Evolutionary conservation across 345 rosid species (phyloP).

Genomic region (Lepidium didymum): DNA sequence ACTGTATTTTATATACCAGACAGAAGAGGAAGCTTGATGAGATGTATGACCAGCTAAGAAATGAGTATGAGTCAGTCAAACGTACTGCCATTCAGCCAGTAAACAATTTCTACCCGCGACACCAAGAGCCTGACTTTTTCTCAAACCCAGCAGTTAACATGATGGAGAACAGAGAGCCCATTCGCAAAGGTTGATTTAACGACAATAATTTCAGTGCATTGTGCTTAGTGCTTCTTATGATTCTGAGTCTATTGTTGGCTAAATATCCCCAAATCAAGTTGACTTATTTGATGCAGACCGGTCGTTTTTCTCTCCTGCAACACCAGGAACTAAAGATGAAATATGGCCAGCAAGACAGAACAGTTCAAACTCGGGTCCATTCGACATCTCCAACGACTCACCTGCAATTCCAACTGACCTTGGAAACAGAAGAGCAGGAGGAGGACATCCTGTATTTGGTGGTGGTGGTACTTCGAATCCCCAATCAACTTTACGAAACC

Average conservation of each 20-base stretch:
- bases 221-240: constrained; percentile 5
- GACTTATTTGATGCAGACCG: constrained; percentile 87
- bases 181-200: constrained; percentile 56
- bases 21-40: constrained; percentile 98
- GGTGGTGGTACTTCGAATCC: constrained; percentile 49
- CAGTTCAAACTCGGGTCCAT: constrained; percentile 67
- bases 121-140: constrained; percentile 65
- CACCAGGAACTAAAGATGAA: constrained; percentile 94
- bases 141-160: constrained; percentile 45
- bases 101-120: constrained; percentile 55
- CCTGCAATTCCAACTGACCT: constrained; percentile 52
- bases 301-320: constrained; percentile 70
- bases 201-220: background rate
- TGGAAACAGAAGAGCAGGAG: constrained; percentile 51
- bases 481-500: constrained; percentile 69
- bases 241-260: constrained; percentile 23
- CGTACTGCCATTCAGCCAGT: constrained; percentile 78
- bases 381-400: constrained; percentile 55
- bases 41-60: constrained; percentile 90
- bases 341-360: constrained; percentile 85
- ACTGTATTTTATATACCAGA: constrained; percentile 36
- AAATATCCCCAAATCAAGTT: constrained; percentile 49
- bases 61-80: constrained; percentile 65
- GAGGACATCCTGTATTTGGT: constrained; percentile 37
- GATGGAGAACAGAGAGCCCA: constrained; percentile 60